These are phyloP conservation scores for Fusarium sp. DNA, from an alignment of 2,329 filamentous ascomycete genomes.

Conservation along the genomic window DNA sequence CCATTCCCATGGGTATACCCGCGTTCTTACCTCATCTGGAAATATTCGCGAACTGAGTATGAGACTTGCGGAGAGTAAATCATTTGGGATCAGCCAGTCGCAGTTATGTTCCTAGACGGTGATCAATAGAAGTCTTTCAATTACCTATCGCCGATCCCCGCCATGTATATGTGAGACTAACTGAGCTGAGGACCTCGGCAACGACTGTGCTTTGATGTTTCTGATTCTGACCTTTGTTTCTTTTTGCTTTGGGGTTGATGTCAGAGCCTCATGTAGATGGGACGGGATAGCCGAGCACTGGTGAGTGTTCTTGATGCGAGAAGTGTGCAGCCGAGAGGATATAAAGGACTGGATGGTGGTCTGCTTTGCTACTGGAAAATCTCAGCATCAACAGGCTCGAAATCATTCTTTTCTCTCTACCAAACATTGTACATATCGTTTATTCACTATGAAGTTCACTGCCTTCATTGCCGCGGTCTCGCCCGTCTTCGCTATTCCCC, in stretches of 20 bases:
- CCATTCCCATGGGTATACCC: background rate
- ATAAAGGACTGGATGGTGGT: background rate
- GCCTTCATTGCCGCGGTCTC: accelerated
- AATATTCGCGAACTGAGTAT: slow-evolving; percentile 1
- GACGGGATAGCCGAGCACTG: background rate
- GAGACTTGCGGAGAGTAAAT: background rate
- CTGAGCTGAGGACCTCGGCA: background rate
- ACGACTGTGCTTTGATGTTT: background rate
- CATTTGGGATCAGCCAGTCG: background rate
- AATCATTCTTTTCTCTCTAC: background rate
- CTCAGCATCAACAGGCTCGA: background rate
- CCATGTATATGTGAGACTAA: background rate
- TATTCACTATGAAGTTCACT: background rate
- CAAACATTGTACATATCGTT: background rate
- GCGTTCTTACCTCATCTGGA: background rate
- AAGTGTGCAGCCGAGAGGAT: background rate
- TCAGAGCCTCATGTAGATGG: background rate
- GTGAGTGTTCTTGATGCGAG: accelerated
- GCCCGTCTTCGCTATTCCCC: background rate
- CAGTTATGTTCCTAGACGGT: background rate
- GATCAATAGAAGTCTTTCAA: background rate
- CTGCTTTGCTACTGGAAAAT: accelerated
- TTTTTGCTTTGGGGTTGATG: background rate
- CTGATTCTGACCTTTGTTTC: background rate
- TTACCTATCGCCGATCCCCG: background rate